Conservation (phyloP, 1,284 basidiomycete genomes). For the Phellinidium pouzarii region DNA sequence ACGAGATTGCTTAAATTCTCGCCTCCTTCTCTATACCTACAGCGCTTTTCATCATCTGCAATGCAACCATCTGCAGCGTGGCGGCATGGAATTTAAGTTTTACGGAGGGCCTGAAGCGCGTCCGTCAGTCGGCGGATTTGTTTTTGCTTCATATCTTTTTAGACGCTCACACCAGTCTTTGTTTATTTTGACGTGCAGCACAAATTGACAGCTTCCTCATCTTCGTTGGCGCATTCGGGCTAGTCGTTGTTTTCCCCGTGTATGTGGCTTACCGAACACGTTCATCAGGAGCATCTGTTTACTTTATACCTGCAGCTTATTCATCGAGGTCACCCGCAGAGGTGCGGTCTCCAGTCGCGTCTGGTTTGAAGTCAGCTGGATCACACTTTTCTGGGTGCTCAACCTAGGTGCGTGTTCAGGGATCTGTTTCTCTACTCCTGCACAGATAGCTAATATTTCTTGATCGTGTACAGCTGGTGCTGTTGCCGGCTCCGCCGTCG, state of each 20-base stretch:
- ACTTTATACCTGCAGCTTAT: conserved; percentile 46
- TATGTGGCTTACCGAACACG: too few relatives aligned
- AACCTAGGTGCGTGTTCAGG: conserved; percentile 46
- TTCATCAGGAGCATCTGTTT: too few relatives aligned
- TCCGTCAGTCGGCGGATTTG: conserved; percentile 29
- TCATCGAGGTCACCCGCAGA: conserved; percentile 48
- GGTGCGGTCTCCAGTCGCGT: conserved; percentile 50
- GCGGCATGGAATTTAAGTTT: conserved; percentile 66
- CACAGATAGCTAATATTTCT: conserved; percentile 6
- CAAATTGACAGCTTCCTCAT: conserved; percentile 56
- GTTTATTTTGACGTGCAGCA: conserved; percentile 6
- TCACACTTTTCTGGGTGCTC: conserved; percentile 48
- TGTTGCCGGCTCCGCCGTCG: conserved; percentile 36
- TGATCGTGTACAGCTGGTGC: conserved; percentile 37
- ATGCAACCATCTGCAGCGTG: conserved; percentile 56
- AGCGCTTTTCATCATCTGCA: conserved; percentile 60
- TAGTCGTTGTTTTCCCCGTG: conserved; percentile 56
- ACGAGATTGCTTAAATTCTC: too few relatives aligned
- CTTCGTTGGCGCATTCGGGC: conserved; percentile 51
- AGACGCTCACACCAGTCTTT: not conserved
- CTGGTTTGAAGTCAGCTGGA: conserved; percentile 69
- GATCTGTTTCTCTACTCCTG: not conserved
- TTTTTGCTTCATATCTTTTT: not conserved
- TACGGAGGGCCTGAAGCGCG: conserved; percentile 28
- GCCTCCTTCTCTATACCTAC: conserved; percentile 4